Evolutionary conservation across 2,329 filamentous ascomycete species (phyloP), one percentile per base, ranked within the genome.

Genomic region (Mariannaea elegans): DNA sequence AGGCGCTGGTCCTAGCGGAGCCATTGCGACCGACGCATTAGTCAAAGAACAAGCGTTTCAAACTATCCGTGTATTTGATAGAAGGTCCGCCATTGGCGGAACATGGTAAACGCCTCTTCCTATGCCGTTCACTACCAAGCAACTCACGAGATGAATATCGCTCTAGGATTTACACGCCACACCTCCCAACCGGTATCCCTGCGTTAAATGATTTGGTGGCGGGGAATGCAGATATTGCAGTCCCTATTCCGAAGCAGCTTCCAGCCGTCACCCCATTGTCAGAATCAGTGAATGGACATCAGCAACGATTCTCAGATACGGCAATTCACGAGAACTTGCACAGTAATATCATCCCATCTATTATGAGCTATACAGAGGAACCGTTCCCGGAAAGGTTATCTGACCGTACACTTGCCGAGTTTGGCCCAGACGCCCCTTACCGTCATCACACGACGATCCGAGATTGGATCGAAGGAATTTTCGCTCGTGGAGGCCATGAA

Each of bases 301-400:
- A 69, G 27, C 9, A 63, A 3, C 52, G 64, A 14, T 69, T 69
- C 42, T 68, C 59, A 7, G 61, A 63, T 9, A 57, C 61, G 10
- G 57, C 57, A 1, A 63, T 63, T 13, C 61, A 63, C 18, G 57
- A 63, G 47, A 50, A 63, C 3, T 57, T 63, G 3, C 61, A 63
- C 39, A 63, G 57, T 32, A 61, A 59, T 19, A 59, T 59, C 16
- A 44, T 36, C 12, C 56, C 56, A 1, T 41, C 34, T n/a, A 34
- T 59, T 16, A 59, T 59, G 56, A 59, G 56, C 42, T 59, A 48
- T 21, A 53, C 56, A 5, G 21, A 53, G 21, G 56, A 59, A 16
- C 56, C 56, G 2, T 59, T 59, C 1, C 56, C 56, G 1, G 56
- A 53, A n/a, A 53, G 36, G 18, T 27, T 59, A 4, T 59, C 56